Conservation (phyloP, 2,329 filamentous ascomycete species). For the Penicillium sp. region DNA sequence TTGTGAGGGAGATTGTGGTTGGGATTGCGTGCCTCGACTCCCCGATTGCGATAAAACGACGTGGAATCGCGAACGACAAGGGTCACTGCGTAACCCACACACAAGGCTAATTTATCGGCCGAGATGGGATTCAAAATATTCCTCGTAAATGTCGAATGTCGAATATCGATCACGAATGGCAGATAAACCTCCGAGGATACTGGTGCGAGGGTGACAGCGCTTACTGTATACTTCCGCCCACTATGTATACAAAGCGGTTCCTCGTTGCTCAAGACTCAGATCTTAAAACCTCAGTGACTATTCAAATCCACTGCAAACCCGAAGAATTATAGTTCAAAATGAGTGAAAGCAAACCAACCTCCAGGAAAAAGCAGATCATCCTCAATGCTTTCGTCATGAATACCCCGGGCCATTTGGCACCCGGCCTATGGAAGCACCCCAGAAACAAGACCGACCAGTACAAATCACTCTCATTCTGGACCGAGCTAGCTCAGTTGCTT, state of each 20-base stretch:
- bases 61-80: conserved; percentile 1
- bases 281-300: too few species aligned
- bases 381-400: conserved; percentile 48
- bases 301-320: neutral
- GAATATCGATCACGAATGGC: neutral
- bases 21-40: conserved; percentile 10
- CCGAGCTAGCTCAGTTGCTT: conserved; percentile 44
- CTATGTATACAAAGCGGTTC: neutral
- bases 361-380: conserved; percentile 34
- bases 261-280: neutral
- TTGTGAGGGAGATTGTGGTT: neutral
- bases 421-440: conserved; percentile 35
- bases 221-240: neutral
- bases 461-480: conserved; percentile 44
- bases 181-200: neutral
- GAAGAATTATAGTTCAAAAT: neutral
- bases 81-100: neutral
- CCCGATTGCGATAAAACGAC: conserved; percentile 6
- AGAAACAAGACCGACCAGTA: conserved; percentile 34
- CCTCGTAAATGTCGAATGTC: neutral
- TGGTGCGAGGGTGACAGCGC: neutral
- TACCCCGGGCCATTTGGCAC: conserved; percentile 41
- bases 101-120: conserved; percentile 1
- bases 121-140: neutral
- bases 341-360: neutral